phyloP scores from a whole-genome alignment of 305 asterid species.

The Fraxinus greggii region DNA sequence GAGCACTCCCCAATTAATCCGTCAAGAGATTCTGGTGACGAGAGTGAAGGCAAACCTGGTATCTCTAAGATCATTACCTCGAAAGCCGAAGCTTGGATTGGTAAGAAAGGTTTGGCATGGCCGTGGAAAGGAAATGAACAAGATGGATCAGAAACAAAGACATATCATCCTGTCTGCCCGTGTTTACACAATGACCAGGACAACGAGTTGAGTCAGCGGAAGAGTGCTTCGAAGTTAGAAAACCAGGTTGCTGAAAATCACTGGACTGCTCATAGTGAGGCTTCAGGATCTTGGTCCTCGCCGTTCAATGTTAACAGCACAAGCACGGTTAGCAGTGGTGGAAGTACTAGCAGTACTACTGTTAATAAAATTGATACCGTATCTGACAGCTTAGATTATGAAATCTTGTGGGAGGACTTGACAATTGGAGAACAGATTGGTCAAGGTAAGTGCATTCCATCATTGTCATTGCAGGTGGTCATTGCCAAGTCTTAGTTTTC shows the following conservation, averaged over 20 bases:
- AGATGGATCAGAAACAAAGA: conserved; percentile 59
- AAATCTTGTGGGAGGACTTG: conserved; percentile 94
- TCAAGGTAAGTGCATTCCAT: conserved; percentile 57
- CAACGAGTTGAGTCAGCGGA: conserved; percentile 47
- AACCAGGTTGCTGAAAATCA: conserved; percentile 46
- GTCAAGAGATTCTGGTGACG: conserved; percentile 64
- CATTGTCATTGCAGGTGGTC: conserved; percentile 11
- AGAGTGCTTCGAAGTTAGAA: conserved; percentile 43
- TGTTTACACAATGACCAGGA: conserved; percentile 68
- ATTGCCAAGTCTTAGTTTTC: not conserved
- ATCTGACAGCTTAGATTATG: conserved; percentile 74
- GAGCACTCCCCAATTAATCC: conserved; percentile 48
- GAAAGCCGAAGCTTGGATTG: conserved; percentile 86
- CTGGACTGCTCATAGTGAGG: conserved; percentile 49
- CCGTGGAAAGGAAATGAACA: conserved; percentile 82
- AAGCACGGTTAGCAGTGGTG: conserved; percentile 85
- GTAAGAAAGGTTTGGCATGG: conserved; percentile 71
- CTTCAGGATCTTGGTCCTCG: conserved; percentile 79
- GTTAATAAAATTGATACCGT: conserved; percentile 68
- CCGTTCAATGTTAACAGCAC: conserved; percentile 73
- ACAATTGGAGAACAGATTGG: conserved; percentile 90
- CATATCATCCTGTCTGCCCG: conserved; percentile 64
- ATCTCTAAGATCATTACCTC: conserved; percentile 51
- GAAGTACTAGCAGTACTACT: conserved; percentile 72
- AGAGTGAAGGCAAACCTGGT: conserved; percentile 59